phyloP scores from a whole-genome alignment of 129 eudicot genomes.

The Tagetes patula region DNA sequence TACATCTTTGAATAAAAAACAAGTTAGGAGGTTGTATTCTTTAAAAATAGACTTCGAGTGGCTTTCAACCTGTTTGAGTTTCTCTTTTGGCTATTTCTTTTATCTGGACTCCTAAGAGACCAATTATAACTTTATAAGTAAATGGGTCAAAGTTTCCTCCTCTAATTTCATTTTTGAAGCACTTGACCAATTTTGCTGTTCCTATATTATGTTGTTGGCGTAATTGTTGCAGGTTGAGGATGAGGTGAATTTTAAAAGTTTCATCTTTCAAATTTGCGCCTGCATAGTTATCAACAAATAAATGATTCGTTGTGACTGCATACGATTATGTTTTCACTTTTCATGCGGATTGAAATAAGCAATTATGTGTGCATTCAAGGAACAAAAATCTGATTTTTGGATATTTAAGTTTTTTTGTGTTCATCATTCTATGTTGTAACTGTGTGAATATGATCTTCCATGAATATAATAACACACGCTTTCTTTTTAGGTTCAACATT shows the following conservation, averaged over 20 bases:
- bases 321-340: slow-evolving; percentile 6
- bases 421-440: neutral
- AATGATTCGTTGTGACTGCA: neutral
- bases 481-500: no score
- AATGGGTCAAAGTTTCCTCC: no score
- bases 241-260: slow-evolving; percentile 56
- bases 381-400: neutral
- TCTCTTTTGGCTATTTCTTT: neutral
- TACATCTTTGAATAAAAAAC: no score
- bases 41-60: no score
- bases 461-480: no score
- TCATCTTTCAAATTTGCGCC: slow-evolving; percentile 20
- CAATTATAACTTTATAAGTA: no score
- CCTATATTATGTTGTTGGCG: slow-evolving; percentile 18
- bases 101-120: neutral
- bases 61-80: neutral
- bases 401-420: neutral
- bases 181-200: slow-evolving; percentile 24
- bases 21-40: no score
- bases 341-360: neutral
- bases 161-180: slow-evolving; percentile 11
- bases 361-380: no score
- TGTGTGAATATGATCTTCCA: no score
- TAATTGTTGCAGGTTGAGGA: slow-evolving; percentile 77
- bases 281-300: slow-evolving; percentile 17